Evolutionary conservation across 495 filamentous ascomycete genomes (phyloP).

Genomic region (Aspergillus taichungensis): DNA sequence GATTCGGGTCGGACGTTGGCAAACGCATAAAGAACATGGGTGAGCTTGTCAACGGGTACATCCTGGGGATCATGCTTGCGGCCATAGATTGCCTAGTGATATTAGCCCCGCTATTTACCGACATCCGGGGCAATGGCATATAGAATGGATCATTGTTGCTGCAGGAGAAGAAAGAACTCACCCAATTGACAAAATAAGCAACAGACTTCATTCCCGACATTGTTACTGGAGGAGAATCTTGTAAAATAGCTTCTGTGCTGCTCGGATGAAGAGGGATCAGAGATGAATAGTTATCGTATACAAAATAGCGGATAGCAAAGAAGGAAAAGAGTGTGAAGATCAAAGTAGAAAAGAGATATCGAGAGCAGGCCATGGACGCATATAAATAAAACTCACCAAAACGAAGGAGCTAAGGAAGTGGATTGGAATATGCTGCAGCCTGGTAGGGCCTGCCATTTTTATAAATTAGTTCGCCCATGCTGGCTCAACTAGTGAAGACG

Average conservation of each 20-base stretch:
- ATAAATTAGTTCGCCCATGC: too few relatives aligned
- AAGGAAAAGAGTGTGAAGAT: slow-evolving; percentile 6
- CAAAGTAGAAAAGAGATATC: not conserved
- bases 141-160: not conserved
- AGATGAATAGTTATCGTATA: slow-evolving; percentile 4
- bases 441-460: too few relatives aligned
- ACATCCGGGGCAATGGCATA: not conserved
- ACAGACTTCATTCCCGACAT: slow-evolving; percentile 34
- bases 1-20: slow-evolving; percentile 67
- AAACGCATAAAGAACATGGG: slow-evolving; percentile 88
- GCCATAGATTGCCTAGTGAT: slow-evolving; percentile 70
- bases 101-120: not conserved
- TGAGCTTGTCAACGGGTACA: slow-evolving; percentile 78
- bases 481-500: too few relatives aligned
- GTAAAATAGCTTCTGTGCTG: slow-evolving; percentile 2
- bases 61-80: slow-evolving; percentile 80
- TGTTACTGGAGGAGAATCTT: slow-evolving; percentile 17
- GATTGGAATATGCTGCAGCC: too few relatives aligned
- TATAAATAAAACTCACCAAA: not conserved
- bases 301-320: slow-evolving; percentile 15
- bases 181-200: slow-evolving; percentile 52
- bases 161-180: slow-evolving; percentile 17
- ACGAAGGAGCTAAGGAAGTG: too few relatives aligned
- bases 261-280: slow-evolving; percentile 4
- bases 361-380: slow-evolving; percentile 6